Evolutionary conservation across 306 rosid genomes (phyloP), one percentile per base, ranked within the genome.

Genomic region (Senna siamea): DNA sequence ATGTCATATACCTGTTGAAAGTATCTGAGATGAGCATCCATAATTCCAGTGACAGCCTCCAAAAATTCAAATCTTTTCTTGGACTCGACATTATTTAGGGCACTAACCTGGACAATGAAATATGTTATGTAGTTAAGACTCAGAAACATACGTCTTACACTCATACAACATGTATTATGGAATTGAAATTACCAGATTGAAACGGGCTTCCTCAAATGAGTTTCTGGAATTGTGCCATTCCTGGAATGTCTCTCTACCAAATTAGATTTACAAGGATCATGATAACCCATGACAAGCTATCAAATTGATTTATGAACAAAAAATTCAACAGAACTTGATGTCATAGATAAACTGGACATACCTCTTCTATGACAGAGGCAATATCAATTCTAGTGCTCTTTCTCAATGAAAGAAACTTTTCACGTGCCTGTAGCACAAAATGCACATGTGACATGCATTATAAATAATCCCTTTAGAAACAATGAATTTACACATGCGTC

Each of bases 11-110:
- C 97, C 95, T 89, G 95, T 82, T 89, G 90, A 85, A 89, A 91
- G 84, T 87, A 89, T 77, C 87, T 88, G 75, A 87, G 92, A 85
- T 89, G 97, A 68, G 95, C 90, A 73, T 91, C 92, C 97, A 91
- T 87, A 73, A 87, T 73, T 70, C 91, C 92, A 55, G 89, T 76
- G 46, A 91, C 80, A 66, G 92, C 82, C 85, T 89, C 95, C 66
- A 85, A 75, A 86, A 91, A 89, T 72, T 91, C 92, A 79, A 79
- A 89, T 73, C 83, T 85, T 86, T 82, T 91, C 77, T 79, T 89
- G 72, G 86, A 79, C 82, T 91, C 97, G 50, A 91, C 72, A 64
- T 82, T 83, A 44, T 85, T 87, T 48, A 91, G 90, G 53, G 87
- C 86, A 43, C 82, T 75, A 43, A 87, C 88, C 94, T 89, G 84